A percentile compares a stretch with the other conserved stretches of the same genome.
Conservation (phyloP, 2,329 filamentous ascomycete genomes). For the Nemania sp. region DNA sequence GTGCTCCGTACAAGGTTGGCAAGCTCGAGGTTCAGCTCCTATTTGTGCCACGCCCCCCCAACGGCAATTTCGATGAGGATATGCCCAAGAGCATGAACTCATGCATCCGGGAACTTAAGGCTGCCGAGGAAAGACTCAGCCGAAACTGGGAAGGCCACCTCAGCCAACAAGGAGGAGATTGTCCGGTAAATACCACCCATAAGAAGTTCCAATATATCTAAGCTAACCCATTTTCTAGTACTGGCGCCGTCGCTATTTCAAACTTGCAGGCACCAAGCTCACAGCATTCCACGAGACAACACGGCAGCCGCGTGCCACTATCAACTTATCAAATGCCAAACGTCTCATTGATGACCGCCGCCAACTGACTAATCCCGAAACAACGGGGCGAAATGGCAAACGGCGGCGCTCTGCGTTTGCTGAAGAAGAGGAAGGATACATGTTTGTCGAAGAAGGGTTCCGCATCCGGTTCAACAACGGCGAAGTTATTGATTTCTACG, state of each 20-base stretch:
- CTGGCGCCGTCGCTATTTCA: conserved; percentile 98
- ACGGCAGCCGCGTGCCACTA: conserved; percentile 91
- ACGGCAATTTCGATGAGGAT: conserved; percentile 83
- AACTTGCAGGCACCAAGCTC: conserved; percentile 84
- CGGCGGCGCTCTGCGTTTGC: conserved; percentile 94
- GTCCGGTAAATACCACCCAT: conserved; percentile 70
- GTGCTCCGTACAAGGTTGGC: conserved; percentile 94
- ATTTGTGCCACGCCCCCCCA: conserved; percentile 92
- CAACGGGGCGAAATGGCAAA: conserved; percentile 72
- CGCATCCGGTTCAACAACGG: conserved; percentile 98
- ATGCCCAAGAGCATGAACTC: conserved; percentile 99
- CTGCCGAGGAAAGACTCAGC: conserved; percentile 78
- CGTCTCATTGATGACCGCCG: conserved; percentile 92
- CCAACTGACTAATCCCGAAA: conserved; percentile 81
- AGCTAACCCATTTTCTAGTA: conserved; percentile 63
- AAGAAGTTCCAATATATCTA: neutral
- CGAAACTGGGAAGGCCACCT: conserved; percentile 85
- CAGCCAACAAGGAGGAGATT: conserved; percentile 97
- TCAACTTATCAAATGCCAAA: conserved; percentile 90
- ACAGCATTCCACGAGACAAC: conserved; percentile 97
- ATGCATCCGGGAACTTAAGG: conserved; percentile 89
- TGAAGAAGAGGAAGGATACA: conserved; percentile 98
- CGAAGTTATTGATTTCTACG: conserved; percentile 98
- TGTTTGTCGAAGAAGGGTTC: conserved; percentile 99
- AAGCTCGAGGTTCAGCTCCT: conserved; percentile 92